Percentiles rank a stretch among this genome's conserved stretches.
These are phyloP conservation scores for Vaccinium myrtillus DNA, from an alignment of 148 eudicot species.

Conservation along the genomic window DNA sequence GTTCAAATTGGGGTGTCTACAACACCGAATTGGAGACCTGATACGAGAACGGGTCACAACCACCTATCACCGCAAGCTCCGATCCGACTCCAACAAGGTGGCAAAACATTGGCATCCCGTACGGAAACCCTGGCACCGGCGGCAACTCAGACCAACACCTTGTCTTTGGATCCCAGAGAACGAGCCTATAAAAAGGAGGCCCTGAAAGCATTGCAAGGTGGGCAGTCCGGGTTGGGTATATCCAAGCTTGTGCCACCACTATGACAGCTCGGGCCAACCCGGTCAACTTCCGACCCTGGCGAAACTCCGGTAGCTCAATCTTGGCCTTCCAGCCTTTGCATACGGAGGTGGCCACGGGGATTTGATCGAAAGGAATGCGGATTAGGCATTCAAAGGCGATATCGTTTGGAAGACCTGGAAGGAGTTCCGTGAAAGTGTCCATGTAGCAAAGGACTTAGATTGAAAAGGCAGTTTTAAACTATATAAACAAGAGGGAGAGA, in stretches of 20 bases:
- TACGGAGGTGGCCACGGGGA: conserved; percentile 48
- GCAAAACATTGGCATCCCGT: conserved; percentile 69
- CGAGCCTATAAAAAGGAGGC: conserved; percentile 46
- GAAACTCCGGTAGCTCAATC: conserved; percentile 44
- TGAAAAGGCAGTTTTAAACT: neutral
- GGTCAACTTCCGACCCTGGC: conserved; percentile 32
- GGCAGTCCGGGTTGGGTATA: conserved; percentile 14
- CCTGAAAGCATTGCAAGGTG: conserved; percentile 11
- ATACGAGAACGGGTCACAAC: conserved; percentile 73
- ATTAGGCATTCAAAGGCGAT: conserved; percentile 65
- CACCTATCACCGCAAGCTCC: conserved; percentile 71
- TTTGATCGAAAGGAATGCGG: conserved; percentile 41
- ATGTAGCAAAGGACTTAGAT: neutral
- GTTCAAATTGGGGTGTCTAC: no score
- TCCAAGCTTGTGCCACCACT: conserved; percentile 53
- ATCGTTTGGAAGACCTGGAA: conserved; percentile 67
- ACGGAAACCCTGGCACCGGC: conserved; percentile 34
- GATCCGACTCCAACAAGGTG: conserved; percentile 58
- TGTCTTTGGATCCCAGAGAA: conserved; percentile 44
- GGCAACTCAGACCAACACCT: conserved; percentile 55
- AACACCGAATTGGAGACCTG: conserved; percentile 41
- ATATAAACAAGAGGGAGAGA: neutral
- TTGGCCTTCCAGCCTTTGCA: conserved; percentile 46
- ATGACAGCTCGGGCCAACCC: conserved; percentile 47
- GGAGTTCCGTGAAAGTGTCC: conserved; percentile 42